These are phyloP conservation scores for Cucumis cinereus DNA, from an alignment of 306 rosid species.

Conservation along the genomic window DNA sequence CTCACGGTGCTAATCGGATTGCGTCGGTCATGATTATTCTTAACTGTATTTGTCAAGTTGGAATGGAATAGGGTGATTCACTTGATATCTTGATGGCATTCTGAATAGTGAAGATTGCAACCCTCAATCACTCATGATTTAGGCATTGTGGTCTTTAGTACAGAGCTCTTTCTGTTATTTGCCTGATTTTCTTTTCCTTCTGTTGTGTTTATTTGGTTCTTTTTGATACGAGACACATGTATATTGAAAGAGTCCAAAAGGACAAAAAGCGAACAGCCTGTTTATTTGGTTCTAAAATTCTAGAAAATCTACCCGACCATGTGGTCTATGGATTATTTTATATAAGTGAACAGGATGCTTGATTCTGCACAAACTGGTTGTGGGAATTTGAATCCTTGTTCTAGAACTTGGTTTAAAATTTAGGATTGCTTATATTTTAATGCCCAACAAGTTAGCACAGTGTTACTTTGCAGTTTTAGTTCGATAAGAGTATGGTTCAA, in stretches of 20 bases:
- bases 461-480: neutral
- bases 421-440: neutral
- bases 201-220: too few species aligned
- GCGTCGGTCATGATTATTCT: neutral
- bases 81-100: neutral
- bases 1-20: neutral
- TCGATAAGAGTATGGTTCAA: neutral
- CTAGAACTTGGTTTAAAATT: neutral
- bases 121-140: neutral
- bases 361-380: neutral
- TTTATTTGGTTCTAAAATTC: neutral
- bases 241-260: too few species aligned
- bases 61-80: neutral
- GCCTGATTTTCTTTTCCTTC: neutral
- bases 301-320: neutral
- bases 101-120: neutral
- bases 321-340: neutral
- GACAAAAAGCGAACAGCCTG: too few species aligned
- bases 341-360: neutral
- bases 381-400: neutral
- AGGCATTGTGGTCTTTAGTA: neutral
- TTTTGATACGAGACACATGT: too few species aligned
- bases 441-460: neutral
- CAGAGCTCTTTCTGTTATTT: neutral
- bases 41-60: neutral